Conservation (phyloP, 2,329 filamentous ascomycete genomes). For the Colletotrichum eremochloae region DNA sequence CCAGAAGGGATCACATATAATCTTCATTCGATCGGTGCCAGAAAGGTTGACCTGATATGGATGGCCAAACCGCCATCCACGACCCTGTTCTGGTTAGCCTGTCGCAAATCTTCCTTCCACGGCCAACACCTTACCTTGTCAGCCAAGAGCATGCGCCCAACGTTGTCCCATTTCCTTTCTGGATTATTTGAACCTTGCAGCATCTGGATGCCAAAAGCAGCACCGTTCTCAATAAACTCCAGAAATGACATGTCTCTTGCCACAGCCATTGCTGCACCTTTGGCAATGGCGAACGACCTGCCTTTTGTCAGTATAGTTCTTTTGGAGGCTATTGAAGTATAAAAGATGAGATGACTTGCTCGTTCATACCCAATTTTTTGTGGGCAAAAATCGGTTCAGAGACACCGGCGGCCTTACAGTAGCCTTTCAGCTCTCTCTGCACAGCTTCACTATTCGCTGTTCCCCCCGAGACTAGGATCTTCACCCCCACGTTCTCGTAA, state of each 20-base stretch:
- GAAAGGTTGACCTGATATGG: neutral
- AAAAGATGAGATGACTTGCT: neutral
- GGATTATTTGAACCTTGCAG: neutral
- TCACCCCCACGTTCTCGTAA: neutral
- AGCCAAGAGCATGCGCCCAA: neutral
- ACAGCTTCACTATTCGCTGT: slow-evolving; percentile 11
- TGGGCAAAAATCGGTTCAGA: neutral
- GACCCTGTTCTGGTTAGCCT: neutral
- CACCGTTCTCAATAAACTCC: slow-evolving; percentile 8
- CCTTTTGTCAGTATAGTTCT: neutral
- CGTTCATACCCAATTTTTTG: neutral
- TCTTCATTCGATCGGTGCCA: neutral
- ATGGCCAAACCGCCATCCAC: neutral
- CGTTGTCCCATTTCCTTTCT: neutral
- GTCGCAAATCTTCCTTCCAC: neutral
- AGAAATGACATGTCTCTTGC: neutral
- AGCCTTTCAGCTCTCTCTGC: neutral
- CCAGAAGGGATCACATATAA: slow-evolving; percentile 14
- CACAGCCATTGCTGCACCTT: neutral
- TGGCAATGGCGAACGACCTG: slow-evolving; percentile 10
- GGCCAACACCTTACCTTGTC: neutral
- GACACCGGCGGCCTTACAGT: neutral
- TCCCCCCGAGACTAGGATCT: slow-evolving; percentile 21
- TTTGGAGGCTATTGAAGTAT: too few relatives aligned
- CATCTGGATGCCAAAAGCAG: slow-evolving; percentile 22